phyloP scores from a whole-genome alignment of 495 filamentous ascomycete species.

The Pyrenula aspistea region DNA sequence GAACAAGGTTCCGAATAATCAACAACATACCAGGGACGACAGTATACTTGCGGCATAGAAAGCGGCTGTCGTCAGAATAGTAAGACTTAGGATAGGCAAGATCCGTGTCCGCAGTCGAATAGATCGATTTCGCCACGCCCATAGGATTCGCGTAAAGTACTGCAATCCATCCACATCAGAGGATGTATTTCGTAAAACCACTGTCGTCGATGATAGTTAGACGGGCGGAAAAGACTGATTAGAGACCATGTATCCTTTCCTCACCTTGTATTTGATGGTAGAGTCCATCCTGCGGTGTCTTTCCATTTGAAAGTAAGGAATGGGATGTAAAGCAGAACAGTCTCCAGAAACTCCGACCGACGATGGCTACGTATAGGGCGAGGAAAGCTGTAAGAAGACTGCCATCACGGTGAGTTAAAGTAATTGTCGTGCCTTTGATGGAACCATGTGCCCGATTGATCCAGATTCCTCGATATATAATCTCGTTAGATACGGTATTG shows the following conservation, averaged over 20 bases:
- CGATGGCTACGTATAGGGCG: constrained; percentile 7
- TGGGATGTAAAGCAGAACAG: constrained; percentile 5
- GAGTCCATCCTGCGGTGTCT: background rate
- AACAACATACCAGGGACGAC: constrained; percentile 5
- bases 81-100: background rate
- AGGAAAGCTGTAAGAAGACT: constrained; percentile 9
- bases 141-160: background rate
- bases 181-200: constrained; percentile 3
- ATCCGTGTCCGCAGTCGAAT: background rate
- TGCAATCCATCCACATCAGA: background rate
- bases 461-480: constrained; percentile 8
- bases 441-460: constrained; percentile 9
- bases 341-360: constrained; percentile 7
- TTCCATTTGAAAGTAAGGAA: background rate
- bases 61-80: background rate
- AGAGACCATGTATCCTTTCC: no score
- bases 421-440: constrained; percentile 8
- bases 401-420: constrained; percentile 3
- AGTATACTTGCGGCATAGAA: constrained; percentile 1
- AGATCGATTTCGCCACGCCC: no score
- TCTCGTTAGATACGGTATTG: no score
- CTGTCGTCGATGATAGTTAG: no score
- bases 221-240: no score
- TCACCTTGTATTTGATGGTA: constrained; percentile 5
- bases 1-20: no score